phyloP scores from a whole-genome alignment of 2,329 filamentous ascomycete species.

The Claviceps purpurea region DNA sequence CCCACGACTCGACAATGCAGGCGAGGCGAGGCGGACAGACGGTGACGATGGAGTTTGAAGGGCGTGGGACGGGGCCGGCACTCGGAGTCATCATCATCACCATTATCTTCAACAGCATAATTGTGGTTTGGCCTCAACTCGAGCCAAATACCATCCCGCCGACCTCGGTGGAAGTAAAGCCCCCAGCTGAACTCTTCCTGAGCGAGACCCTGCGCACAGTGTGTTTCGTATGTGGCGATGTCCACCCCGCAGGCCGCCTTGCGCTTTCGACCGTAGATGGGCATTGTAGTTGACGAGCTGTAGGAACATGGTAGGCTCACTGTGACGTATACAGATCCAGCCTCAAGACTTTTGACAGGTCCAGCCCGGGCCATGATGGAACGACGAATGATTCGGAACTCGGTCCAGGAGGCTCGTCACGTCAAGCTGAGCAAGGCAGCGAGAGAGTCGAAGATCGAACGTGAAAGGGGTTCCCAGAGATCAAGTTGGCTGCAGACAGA shows the following conservation, averaged over 20 bases:
- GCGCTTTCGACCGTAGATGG: not conserved
- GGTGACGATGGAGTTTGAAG: slow-evolving; percentile 10
- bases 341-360: slow-evolving; percentile 3
- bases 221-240: slow-evolving; percentile 10
- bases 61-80: slow-evolving; percentile 3
- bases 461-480: not conserved
- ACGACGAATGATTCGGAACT: not conserved
- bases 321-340: slow-evolving; percentile 6
- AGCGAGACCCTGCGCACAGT: slow-evolving; percentile 9
- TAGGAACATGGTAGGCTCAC: not conserved
- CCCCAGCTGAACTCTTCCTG: slow-evolving; percentile 23
- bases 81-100: not conserved
- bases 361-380: slow-evolving; percentile 1
- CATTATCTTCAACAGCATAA: no score
- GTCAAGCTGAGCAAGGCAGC: no score
- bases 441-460: not conserved
- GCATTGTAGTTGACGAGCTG: not conserved
- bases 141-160: slow-evolving; percentile 16
- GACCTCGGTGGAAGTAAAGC: slow-evolving; percentile 20
- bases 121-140: not conserved
- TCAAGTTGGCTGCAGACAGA: no score
- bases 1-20: slow-evolving; percentile 17
- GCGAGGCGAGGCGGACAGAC: slow-evolving; percentile 14
- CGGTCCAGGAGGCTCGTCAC: no score
- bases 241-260: slow-evolving; percentile 6